Evolutionary conservation across 805 yeast genomes (phyloP), one percentile per base, ranked within the genome.

Genomic region (Candida ovalis): DNA sequence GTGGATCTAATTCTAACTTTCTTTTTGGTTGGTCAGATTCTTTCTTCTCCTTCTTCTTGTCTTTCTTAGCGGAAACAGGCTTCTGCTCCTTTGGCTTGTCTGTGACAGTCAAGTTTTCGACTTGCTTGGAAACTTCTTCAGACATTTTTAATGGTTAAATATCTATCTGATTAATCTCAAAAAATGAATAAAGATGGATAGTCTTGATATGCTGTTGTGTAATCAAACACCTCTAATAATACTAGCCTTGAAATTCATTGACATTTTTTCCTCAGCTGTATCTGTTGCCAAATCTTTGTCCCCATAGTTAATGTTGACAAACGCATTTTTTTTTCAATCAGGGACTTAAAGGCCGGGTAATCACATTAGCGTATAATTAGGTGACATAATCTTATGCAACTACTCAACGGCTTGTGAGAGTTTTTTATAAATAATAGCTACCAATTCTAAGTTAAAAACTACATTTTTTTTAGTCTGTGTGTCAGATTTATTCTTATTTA

Each of bases 1-100:
- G 83, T 25, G 96, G 96, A 49, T 83, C 84, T 54, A 84, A 56
- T 51, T 68, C 69, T 38, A 76, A 66, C 46, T 73, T 76, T 48
- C 78, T 67, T 50, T 68, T 61, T 39, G 55, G 72, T 21, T 53
- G 56, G 49, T 73, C 73, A 36, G 69, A 66, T 64, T 73, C 67
- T 64, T 75, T 71, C 50, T 68, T 62, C 51, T 59, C 55, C 53
- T 66, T 62, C 49, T 66, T 62, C 49, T 60, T 60, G 41, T 53
- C 57, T 53, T 58, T 60, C 53, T 58, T 56, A 36, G 28, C 28
- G 15, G 42, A 15, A 33, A n/a, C 27, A 15, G 46, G 28, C 27
- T 39, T 52, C 53, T 30, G 49, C 49, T 32, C 55, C 48, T 30
- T 55, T 52, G 32, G 56, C 27, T 43, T 50, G 25, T 52, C 54